Evolutionary conservation across 345 rosid species (phyloP).

Genomic region (Populus nigra): DNA sequence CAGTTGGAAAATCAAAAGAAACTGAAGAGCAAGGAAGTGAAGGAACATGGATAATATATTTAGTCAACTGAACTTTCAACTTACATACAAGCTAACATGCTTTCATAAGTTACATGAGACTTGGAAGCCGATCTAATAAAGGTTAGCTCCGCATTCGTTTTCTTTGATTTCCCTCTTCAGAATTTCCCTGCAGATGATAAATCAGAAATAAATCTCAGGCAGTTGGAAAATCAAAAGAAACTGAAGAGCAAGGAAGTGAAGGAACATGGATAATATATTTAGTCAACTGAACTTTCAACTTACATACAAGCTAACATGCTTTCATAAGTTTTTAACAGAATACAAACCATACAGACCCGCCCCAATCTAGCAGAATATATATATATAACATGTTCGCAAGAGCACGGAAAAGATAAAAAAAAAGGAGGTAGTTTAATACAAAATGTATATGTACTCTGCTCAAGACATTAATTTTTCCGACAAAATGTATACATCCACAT

Average conservation of each 20-base stretch:
- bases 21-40: background rate
- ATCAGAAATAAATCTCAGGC: background rate
- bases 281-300: background rate
- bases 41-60: background rate
- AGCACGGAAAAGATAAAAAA: background rate
- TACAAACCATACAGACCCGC: background rate
- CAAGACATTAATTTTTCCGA: background rate
- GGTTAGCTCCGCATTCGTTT: slow-evolving; percentile 64
- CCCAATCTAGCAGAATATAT: background rate
- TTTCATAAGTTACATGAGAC: slow-evolving; percentile 39
- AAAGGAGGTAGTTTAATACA: background rate
- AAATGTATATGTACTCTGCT: background rate
- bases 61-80: background rate
- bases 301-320: background rate
- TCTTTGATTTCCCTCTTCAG: slow-evolving; percentile 74
- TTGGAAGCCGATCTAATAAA: slow-evolving; percentile 31
- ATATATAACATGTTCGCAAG: background rate
- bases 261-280: background rate
- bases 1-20: background rate
- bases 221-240: background rate
- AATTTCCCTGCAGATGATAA: slow-evolving; percentile 53
- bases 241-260: background rate
- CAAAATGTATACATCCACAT: background rate
- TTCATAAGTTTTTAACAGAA: background rate
- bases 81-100: background rate